Percentiles rank a stretch among this genome's conserved stretches.
Conservation (phyloP, 257 asterid genomes). For the Thymus mandschuricus region DNA sequence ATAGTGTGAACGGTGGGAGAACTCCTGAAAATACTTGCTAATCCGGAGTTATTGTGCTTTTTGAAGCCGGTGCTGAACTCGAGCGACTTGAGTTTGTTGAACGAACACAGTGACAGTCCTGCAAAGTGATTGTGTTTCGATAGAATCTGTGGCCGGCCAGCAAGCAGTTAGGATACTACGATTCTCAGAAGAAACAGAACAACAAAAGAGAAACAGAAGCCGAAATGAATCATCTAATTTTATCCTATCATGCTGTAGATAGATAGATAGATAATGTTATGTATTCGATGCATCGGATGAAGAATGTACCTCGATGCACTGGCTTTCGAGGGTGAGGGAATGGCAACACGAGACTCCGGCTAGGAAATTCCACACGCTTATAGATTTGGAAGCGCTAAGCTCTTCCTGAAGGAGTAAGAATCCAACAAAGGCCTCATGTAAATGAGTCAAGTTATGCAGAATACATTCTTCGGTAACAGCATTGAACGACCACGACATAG, state of each 20-base stretch:
- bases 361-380: conserved; percentile 59
- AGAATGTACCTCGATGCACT: conserved; percentile 61
- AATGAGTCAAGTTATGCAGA: conserved; percentile 42
- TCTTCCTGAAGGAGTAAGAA: conserved; percentile 45
- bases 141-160: conserved; percentile 50
- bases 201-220: background rate
- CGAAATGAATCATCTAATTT: background rate
- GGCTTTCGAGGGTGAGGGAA: conserved; percentile 54
- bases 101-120: conserved; percentile 47
- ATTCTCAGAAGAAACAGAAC: too few species aligned
- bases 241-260: background rate
- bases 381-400: conserved; percentile 44
- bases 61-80: conserved; percentile 62
- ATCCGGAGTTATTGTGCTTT: conserved; percentile 59
- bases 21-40: conserved; percentile 59
- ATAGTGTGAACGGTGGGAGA: conserved; percentile 61
- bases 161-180: background rate
- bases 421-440: conserved; percentile 60
- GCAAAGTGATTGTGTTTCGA: conserved; percentile 49
- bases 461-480: conserved; percentile 53
- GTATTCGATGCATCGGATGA: too few species aligned
- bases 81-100: conserved; percentile 52
- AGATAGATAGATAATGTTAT: too few species aligned
- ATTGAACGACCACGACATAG: conserved; percentile 61
- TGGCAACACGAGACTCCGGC: conserved; percentile 61